phyloP scores from a whole-genome alignment of 1,139 yeast genomes.

The Lodderomyces theae region DNA sequence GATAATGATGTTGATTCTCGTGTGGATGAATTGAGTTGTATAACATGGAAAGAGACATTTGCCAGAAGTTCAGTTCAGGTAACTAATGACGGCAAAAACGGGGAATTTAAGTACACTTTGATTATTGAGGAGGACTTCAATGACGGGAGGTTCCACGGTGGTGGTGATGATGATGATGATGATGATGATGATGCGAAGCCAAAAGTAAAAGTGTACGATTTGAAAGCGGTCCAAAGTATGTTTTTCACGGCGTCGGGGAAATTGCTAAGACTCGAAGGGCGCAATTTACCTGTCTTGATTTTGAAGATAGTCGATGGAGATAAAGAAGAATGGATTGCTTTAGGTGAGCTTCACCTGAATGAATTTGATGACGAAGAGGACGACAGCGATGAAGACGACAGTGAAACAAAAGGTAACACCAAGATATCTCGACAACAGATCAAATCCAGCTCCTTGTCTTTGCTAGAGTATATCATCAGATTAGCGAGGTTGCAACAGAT shows the following conservation, averaged over 20 bases:
- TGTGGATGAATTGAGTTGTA: slow-evolving; percentile 31
- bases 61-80: slow-evolving; percentile 54
- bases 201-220: slow-evolving; percentile 31
- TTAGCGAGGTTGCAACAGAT: slow-evolving; percentile 60
- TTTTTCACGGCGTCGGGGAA: slow-evolving; percentile 76
- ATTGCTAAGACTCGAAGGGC: slow-evolving; percentile 60
- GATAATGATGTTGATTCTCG: slow-evolving; percentile 11
- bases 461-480: slow-evolving; percentile 65
- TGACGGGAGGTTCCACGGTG: slow-evolving; percentile 75
- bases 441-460: slow-evolving; percentile 41
- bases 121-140: slow-evolving; percentile 58
- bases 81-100: slow-evolving; percentile 20
- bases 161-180: slow-evolving; percentile 44
- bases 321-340: slow-evolving; percentile 50
- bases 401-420: slow-evolving; percentile 19
- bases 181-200: slow-evolving; percentile 49
- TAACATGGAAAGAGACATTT: slow-evolving; percentile 74
- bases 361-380: slow-evolving; percentile 27
- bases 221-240: slow-evolving; percentile 48
- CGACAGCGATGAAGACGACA: slow-evolving; percentile 28
- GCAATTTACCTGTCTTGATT: slow-evolving; percentile 67
- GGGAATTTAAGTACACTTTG: slow-evolving; percentile 36
- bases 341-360: slow-evolving; percentile 40
- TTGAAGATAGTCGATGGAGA: slow-evolving; percentile 38
- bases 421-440: slow-evolving; percentile 15